A percentile compares a stretch with the other conserved stretches of the same genome.
phyloP scores from a whole-genome alignment of 208 protist species.

The Leishmania guyanensis region DNA sequence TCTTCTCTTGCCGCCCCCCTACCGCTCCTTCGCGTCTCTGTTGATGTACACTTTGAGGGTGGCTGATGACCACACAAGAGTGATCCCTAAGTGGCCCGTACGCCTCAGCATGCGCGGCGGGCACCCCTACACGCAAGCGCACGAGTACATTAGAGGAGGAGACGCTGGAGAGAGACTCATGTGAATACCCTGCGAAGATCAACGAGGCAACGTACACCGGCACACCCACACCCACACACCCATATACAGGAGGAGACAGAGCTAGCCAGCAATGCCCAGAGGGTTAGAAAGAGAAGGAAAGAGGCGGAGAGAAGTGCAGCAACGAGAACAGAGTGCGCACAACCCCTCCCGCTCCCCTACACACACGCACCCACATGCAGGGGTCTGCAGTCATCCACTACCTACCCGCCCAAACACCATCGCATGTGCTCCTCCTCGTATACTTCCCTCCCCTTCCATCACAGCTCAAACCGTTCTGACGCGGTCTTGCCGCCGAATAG shows the following conservation, averaged over 20 bases:
- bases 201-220: no score
- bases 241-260: neutral
- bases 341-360: neutral
- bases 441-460: neutral
- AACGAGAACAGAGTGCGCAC: neutral
- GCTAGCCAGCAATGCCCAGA: neutral
- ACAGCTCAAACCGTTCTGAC: constrained; percentile 76
- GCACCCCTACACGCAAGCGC: neutral
- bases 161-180: no score
- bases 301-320: neutral
- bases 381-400: neutral
- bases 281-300: neutral
- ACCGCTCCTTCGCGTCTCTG: neutral
- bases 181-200: no score
- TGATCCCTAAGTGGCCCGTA: neutral
- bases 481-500: constrained; percentile 77
- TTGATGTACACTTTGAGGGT: neutral
- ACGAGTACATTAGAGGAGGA: neutral
- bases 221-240: neutral
- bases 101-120: neutral
- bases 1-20: neutral
- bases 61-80: neutral
- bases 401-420: neutral
- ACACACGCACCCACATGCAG: neutral
- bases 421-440: neutral